A percentile compares a stretch with the other conserved stretches of the same genome.
Conservation (phyloP, 2,329 filamentous ascomycete genomes). For the Hypoxylon sp. region DNA sequence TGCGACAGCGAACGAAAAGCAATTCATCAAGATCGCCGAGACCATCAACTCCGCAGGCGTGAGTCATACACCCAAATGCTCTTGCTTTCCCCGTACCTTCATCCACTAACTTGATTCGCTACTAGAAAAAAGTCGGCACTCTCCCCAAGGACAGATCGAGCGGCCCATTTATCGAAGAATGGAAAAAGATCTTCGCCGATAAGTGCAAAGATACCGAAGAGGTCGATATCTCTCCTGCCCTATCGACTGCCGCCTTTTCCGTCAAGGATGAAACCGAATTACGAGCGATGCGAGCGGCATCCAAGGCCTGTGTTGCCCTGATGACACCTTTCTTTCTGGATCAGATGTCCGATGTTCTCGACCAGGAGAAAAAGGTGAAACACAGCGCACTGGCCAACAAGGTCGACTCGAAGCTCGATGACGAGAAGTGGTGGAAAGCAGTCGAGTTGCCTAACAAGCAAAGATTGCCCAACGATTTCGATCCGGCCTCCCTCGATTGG, state of each 20-base stretch:
- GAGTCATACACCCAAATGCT: constrained; percentile 55
- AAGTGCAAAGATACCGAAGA: constrained; percentile 88
- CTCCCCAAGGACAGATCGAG: constrained; percentile 85
- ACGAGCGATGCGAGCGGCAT: constrained; percentile 92
- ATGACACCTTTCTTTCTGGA: constrained; percentile 98
- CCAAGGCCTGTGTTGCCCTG: constrained; percentile 91
- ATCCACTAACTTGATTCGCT: constrained; percentile 30
- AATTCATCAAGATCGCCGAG: constrained; percentile 85
- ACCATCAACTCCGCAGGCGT: constrained; percentile 89
- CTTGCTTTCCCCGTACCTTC: neutral
- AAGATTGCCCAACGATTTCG: constrained; percentile 88
- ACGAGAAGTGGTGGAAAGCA: constrained; percentile 91
- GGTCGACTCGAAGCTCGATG: constrained; percentile 91
- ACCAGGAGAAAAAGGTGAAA: constrained; percentile 96
- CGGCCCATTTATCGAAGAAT: constrained; percentile 94
- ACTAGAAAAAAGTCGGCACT: constrained; percentile 87
- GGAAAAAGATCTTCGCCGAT: constrained; percentile 84
- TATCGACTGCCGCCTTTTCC: constrained; percentile 86
- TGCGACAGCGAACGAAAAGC: constrained; percentile 88
- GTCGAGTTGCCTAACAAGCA: constrained; percentile 75
- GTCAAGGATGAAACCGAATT: constrained; percentile 96
- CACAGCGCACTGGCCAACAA: constrained; percentile 88
- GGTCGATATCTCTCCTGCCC: constrained; percentile 83
- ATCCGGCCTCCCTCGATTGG: constrained; percentile 92
- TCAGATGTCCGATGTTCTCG: constrained; percentile 95